Evolutionary conservation across 208 protist species (phyloP), one percentile per base, ranked within the genome.

Genomic region (Leishmania tarentolae): DNA sequence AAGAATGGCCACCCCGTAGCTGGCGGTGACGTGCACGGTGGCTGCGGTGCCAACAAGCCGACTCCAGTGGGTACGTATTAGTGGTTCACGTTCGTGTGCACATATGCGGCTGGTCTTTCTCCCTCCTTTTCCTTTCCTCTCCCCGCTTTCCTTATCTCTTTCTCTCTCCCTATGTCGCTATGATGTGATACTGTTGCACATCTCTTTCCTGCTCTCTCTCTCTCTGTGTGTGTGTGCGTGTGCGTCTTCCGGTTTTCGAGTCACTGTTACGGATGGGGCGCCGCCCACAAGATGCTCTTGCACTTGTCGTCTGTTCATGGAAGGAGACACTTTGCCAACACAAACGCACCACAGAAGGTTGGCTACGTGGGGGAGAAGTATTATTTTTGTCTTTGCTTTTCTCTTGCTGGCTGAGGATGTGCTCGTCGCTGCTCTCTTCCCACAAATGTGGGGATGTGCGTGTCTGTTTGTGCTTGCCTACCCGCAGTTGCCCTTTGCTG

Each of bases 391-490:
- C 31, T 63, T 63, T 35, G 9, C 31, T 63, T 53, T 19, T 53
- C 13, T 50, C n/a, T n/a, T n/a, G n/a, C 15, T 53, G 50, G 9
- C 9, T 53, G 5, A 53, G 0, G 50, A 53, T 53, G 50, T 31
- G 57, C 2, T 63, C 57, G 3, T 28, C 28, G 15, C 28, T 31
- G 13, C 57, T 2, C 15, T 63, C 57, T 7, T 13, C 28, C 28
- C 31, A 28, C 57, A 19, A 35, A 28, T 63, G 42, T 73, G 68
- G 2, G 13, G 15, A n/a, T 75, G 46, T 57, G 28, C 17, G 70
- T 75, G 46, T 75, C 44, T 57, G 70, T 75, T 24, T 75, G 71
- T 61, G 6, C 37, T 19, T 2, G 69, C 69, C 3, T 73, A 73
- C 69, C 40, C 17, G 40, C 21, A n/a, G n/a, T 15, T 2, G 7